Base-by-base conservation (phyloP, 495 filamentous ascomycete species). In the Hypoxylon cercidicola region DNA sequence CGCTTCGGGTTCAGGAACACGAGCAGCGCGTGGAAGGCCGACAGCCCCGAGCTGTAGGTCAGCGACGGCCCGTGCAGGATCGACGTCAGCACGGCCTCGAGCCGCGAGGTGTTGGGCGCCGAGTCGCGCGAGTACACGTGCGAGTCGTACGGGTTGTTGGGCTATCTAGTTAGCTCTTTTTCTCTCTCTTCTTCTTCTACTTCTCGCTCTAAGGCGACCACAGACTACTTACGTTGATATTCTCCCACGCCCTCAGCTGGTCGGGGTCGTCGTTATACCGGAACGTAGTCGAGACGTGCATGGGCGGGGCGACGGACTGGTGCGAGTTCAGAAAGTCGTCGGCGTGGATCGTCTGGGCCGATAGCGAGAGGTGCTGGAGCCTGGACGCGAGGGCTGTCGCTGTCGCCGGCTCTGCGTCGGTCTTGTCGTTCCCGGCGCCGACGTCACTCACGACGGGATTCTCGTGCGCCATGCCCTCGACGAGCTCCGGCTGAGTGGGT, bases 221-320 rank as follows among this genome's bases (percentile, higher is more conserved):
- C n/a, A n/a, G n/a, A n/a, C n/a, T n/a, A 52, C 77, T 63, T 52
- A 85, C 83, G 62, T 82, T 79, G 32, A 74, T 37, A 34, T 82
- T 79, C 3, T 43, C 70, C 73, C 73, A 77, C 11, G 84, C 80
- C 35, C 78, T 63, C 44, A 96, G 81, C 1, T 85, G 67, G 7
- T 87, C 79, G 1, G 92, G 92, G 71, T 94, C 80, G 11, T 78
- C 69, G 23, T 85, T 78, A 72, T 97, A 98, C 56, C 92, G 88
- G 77, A 90, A 97, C 13, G 91, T 97, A 12, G 93, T 96, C 43
- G 92, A 89, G 65, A 94, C 83, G 74, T 97, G 93, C 65, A 97
- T 81, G 1, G 93, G 84, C 51, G 93, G 93, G 32, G 93, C 90
- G 40, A 97, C 90, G 71, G 93, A 91, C 40, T 84, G 79, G 66